phyloP scores from a whole-genome alignment of 2,329 filamentous ascomycete species.

The Didymellaceae sp. region DNA sequence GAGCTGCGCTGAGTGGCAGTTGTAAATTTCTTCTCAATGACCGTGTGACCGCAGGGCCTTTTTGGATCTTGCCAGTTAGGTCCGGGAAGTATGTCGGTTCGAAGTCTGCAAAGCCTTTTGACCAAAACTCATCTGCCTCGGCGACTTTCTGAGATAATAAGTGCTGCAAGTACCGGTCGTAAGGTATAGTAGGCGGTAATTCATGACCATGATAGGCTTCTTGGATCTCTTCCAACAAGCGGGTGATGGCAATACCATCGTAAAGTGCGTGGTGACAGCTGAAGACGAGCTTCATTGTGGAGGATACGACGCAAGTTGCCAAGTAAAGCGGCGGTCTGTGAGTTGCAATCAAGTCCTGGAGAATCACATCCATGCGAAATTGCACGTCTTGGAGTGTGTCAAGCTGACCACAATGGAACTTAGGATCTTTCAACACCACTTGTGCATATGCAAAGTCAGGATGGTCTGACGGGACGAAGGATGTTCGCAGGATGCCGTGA shows the following conservation, averaged over 20 bases:
- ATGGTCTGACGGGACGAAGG: conserved; percentile 71
- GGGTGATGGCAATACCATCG: conserved; percentile 78
- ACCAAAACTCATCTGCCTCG: conserved; percentile 71
- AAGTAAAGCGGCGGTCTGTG: conserved; percentile 48
- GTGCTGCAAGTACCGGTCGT: conserved; percentile 68
- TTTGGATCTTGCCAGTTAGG: conserved; percentile 30
- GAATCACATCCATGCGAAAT: conserved; percentile 51
- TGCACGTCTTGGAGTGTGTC: conserved; percentile 36
- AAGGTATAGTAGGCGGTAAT: conserved; percentile 61
- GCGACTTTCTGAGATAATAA: conserved; percentile 59
- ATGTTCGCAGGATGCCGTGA: conserved; percentile 80
- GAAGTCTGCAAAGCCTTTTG: conserved; percentile 60
- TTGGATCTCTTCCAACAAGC: conserved; percentile 75
- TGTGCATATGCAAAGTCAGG: conserved; percentile 71
- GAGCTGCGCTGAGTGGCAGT: conserved; percentile 29
- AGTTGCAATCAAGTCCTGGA: conserved; percentile 57
- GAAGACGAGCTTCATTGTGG: conserved; percentile 51
- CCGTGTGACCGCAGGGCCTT: background rate
- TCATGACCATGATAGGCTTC: conserved; percentile 55
- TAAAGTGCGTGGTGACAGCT: conserved; percentile 83
- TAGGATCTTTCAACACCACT: conserved; percentile 60
- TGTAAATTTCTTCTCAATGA: conserved; percentile 39
- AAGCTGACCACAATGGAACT: conserved; percentile 50
- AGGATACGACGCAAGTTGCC: conserved; percentile 27
- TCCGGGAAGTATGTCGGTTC: conserved; percentile 52